These are phyloP conservation scores for Exophiala oligosperma DNA, from an alignment of 2,329 filamentous ascomycete species.

Conservation along the genomic window DNA sequence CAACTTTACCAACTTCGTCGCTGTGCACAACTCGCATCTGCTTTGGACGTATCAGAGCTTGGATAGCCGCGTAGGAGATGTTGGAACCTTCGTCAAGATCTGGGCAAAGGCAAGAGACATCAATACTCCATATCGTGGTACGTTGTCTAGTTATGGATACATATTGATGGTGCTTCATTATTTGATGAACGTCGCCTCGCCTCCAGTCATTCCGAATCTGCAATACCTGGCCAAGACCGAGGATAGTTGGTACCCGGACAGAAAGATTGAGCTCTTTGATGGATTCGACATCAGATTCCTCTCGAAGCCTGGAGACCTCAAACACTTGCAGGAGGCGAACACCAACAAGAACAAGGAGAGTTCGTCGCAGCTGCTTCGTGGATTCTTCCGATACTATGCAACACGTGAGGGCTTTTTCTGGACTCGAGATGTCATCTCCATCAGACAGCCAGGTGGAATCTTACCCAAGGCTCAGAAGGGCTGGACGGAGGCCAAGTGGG, in stretches of 20 bases:
- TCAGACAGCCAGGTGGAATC: conserved; percentile 70
- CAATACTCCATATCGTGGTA: conserved; percentile 83
- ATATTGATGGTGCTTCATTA: conserved; percentile 92
- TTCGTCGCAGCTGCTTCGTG: conserved; percentile 69
- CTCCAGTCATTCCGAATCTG: conserved; percentile 82
- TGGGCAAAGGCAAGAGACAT: conserved; percentile 86
- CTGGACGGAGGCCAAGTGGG: conserved; percentile 74
- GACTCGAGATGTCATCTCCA: conserved; percentile 75
- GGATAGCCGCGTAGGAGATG: conserved; percentile 72
- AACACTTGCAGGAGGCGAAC: conserved; percentile 59
- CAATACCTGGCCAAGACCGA: conserved; percentile 26
- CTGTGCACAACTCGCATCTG: conserved; percentile 78
- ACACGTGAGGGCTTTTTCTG: conserved; percentile 68
- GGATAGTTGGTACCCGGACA: conserved; percentile 47
- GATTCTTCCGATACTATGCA: conserved; percentile 84
- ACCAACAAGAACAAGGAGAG: conserved; percentile 63
- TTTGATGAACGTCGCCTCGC: conserved; percentile 75
- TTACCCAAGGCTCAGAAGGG: conserved; percentile 74
- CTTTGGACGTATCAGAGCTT: conserved; percentile 80
- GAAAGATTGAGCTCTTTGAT: conserved; percentile 49
- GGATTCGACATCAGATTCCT: conserved; percentile 76
- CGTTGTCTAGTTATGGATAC: conserved; percentile 86
- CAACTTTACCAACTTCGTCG: conserved; percentile 84
- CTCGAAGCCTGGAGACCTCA: conserved; percentile 71
- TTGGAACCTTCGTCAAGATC: conserved; percentile 84